Percentiles rank a stretch among this genome's conserved stretches.
Conservation (phyloP, 306 rosid genomes). For the Quercus variabilis region DNA sequence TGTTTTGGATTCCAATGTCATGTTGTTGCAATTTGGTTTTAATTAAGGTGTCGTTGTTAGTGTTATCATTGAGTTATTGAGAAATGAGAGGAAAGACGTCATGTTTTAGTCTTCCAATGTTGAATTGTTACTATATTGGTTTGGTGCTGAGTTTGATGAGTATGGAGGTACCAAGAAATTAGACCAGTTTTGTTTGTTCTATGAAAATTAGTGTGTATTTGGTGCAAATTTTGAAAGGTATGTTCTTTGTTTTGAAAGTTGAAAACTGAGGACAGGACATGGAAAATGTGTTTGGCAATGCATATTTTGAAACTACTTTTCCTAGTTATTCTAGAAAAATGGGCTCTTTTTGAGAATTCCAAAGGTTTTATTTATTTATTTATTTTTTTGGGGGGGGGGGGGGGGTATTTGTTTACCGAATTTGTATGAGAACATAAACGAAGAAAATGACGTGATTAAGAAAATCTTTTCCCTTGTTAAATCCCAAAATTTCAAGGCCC, state of each 20-base stretch:
- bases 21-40: conserved; percentile 8
- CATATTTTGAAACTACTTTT: conserved; percentile 5
- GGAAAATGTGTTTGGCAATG: neutral
- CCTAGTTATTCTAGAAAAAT: neutral
- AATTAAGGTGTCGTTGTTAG: neutral
- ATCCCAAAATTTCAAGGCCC: neutral
- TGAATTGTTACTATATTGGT: conserved; percentile 6
- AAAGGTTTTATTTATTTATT: neutral
- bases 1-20: conserved; percentile 12
- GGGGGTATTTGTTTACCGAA: neutral
- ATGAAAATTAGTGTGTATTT: conserved; percentile 2
- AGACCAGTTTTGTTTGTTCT: neutral
- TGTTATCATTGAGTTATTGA: conserved; percentile 16
- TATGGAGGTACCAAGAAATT: conserved; percentile 14
- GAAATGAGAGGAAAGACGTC: conserved; percentile 7
- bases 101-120: conserved; percentile 10
- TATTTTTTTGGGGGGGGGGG: neutral
- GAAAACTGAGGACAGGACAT: neutral
- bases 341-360: conserved; percentile 8
- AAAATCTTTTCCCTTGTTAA: neutral
- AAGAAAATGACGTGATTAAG: neutral
- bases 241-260: conserved; percentile 5
- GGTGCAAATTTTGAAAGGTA: neutral
- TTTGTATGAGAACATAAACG: neutral
- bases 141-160: conserved; percentile 5